A percentile compares a stretch with the other conserved stretches of the same genome.
Conservation (phyloP, 495 filamentous ascomycete species). For the Rhizodiscina lignyota region DNA sequence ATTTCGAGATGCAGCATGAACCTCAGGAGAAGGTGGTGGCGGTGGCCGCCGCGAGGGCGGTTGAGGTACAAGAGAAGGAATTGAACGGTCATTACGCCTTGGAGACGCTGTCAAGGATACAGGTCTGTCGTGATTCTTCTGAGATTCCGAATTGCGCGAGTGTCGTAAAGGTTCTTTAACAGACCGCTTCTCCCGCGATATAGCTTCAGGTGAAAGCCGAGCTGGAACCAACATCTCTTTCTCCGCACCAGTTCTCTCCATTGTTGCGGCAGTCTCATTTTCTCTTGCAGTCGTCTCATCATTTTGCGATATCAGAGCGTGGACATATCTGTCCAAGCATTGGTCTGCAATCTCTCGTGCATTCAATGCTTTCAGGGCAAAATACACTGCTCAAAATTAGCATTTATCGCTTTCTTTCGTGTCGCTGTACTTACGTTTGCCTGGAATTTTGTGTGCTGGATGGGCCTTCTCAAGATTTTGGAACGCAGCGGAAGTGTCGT, state of each 20-base stretch:
- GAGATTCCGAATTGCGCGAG: too few relatives aligned
- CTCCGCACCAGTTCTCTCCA: not conserved
- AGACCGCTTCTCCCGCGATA: not conserved
- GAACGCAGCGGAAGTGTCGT: too few relatives aligned
- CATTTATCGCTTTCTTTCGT: not conserved
- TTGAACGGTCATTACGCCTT: not conserved
- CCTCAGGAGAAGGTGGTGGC: not conserved
- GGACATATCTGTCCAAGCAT: too few relatives aligned
- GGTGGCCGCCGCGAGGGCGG: not conserved
- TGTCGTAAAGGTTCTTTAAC: not conserved
- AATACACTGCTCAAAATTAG: not conserved
- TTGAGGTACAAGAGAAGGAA: not conserved
- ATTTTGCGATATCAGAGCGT: too few relatives aligned
- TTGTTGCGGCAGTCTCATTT: too few relatives aligned
- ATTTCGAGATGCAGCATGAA: not conserved
- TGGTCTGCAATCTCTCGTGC: too few relatives aligned
- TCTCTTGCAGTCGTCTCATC: too few relatives aligned
- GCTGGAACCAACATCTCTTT: not conserved
- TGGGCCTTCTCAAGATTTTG: too few relatives aligned
- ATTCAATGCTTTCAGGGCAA: conserved; percentile 3
- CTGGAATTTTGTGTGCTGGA: not conserved
- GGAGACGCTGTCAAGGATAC: too few relatives aligned
- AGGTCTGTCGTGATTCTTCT: too few relatives aligned
- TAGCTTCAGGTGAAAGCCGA: not conserved
- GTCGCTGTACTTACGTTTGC: not conserved